phyloP scores from a whole-genome alignment of 2,329 filamentous ascomycete genomes.

The Penicillium sp. region DNA sequence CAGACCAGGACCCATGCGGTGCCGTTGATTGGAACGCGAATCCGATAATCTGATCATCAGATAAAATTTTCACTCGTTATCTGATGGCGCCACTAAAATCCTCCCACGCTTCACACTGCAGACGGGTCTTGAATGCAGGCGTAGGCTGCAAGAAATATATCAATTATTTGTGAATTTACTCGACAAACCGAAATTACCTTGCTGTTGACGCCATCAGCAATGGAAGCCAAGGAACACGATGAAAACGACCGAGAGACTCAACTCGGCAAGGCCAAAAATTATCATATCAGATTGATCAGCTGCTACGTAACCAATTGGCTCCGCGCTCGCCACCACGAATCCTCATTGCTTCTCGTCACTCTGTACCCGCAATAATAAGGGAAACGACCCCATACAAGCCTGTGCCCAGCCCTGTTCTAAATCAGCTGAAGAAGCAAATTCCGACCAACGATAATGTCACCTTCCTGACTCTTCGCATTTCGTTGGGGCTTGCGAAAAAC shows the following conservation, averaged over 20 bases:
- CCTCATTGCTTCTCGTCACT: neutral
- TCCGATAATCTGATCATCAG: constrained; percentile 33
- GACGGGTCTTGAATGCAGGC: neutral
- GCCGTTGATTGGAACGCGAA: constrained; percentile 4
- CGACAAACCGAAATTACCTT: neutral
- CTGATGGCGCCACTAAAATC: constrained; percentile 28
- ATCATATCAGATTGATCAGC: constrained; percentile 14
- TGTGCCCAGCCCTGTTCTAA: neutral
- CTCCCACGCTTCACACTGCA: neutral
- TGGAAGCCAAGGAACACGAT: neutral
- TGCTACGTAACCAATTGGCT: constrained; percentile 9
- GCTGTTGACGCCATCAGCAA: neutral
- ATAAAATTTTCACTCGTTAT: constrained; percentile 32
- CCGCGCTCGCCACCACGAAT: neutral
- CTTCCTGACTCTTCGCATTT: neutral
- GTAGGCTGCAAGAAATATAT: neutral
- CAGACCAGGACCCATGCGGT: constrained; percentile 2
- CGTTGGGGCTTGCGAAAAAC: neutral
- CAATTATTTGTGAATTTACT: neutral
- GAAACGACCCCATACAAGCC: neutral
- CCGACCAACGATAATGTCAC: neutral
- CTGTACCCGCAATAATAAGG: neutral
- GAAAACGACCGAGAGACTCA: neutral
- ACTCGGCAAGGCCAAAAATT: neutral
- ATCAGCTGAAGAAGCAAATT: constrained; percentile 9